Evolutionary conservation across 2,329 filamentous ascomycete genomes (phyloP), one percentile per base, ranked within the genome.

Genomic region (Scedosporium minutisporum): DNA sequence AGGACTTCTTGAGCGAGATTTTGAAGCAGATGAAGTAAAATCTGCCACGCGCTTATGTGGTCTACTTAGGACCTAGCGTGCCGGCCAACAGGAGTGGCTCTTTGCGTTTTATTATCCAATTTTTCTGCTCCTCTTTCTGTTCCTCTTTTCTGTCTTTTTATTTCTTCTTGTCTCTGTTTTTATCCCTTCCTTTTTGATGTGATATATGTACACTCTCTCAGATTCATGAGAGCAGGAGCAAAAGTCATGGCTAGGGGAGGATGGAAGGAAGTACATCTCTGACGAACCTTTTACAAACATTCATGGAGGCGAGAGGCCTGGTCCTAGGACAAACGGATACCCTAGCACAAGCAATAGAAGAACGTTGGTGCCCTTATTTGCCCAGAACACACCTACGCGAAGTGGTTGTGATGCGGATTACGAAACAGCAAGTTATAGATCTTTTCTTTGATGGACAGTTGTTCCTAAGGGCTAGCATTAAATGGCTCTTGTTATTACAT

Each of bases 1-100:
- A 92, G 77, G 88, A 92, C 69, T 92, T 92, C 73, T 76, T 92
- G 71, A 87, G 86, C 44, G 88, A 86, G 76, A 86, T 86, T 66
- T 68, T 87, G 66, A 83, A 82, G 72, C 84, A 86, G 74, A 73
- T 86, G 64, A 83, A 80, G 75, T 84, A 75, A 59, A 21, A 21
- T 25, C 21, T 18, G n/a, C 9, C 9, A 2, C 9, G 16, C 44
- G 6, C 58, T 16, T 42, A 14, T 12, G 9, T 23, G 23, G 14
- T 27, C 3, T 16, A 41, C n/a, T 14, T 23, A 6, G 42, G 46
- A 7, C 41, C 3, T 27, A 10, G 23, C 6, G 42, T 48, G 42
- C 16, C 33, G 10, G 33, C 27, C 25, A n/a, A 48, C n/a, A 61
- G 38, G 10, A 21, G 29, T 46, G 10, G 21, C 18, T 57, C 25